Conservation (phyloP, 2,329 filamentous ascomycete species). For the Fusarium sp. region DNA sequence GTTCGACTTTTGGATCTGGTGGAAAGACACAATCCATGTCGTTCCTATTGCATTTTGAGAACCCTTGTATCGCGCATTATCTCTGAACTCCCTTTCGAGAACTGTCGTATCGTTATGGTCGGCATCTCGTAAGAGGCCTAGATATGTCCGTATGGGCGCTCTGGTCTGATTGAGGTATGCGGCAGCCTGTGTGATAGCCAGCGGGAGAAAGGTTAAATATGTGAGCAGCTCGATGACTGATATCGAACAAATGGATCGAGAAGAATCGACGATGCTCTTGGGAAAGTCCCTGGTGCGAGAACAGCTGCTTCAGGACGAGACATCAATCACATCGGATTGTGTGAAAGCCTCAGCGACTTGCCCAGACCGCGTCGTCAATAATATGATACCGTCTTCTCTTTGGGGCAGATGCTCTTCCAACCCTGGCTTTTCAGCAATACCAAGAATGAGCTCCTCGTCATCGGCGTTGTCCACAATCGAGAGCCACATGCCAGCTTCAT, state of each 20-base stretch:
- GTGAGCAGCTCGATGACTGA: constrained; percentile 45
- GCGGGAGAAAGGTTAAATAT: constrained; percentile 47
- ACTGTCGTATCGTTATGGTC: constrained; percentile 38
- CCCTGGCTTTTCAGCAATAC: neutral
- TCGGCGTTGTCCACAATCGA: constrained; percentile 60
- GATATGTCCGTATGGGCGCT: constrained; percentile 43
- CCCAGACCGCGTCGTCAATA: constrained; percentile 38
- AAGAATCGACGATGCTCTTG: too few relatives aligned
- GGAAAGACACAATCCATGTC: constrained; percentile 52
- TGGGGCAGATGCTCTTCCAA: constrained; percentile 46
- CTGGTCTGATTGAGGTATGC: constrained; percentile 49
- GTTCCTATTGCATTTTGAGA: constrained; percentile 46
- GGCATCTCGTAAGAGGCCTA: constrained; percentile 39
- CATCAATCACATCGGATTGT: constrained; percentile 25
- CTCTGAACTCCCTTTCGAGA: constrained; percentile 48
- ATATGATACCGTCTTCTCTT: constrained; percentile 23
- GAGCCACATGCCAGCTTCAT: constrained; percentile 52
- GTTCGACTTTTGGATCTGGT: constrained; percentile 38
- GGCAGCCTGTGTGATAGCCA: constrained; percentile 52
- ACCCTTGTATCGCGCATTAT: constrained; percentile 42
- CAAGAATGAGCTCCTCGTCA: constrained; percentile 49
- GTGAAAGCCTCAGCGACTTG: neutral
- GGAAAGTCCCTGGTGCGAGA: too few relatives aligned
- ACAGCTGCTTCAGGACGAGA: constrained; percentile 34
- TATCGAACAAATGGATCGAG: too few relatives aligned